Percentiles rank a stretch among this genome's conserved stretches.
Evolutionary conservation across 164 flowering plant genomes (phyloP).

Genomic region (Aristolochia fimbriata): DNA sequence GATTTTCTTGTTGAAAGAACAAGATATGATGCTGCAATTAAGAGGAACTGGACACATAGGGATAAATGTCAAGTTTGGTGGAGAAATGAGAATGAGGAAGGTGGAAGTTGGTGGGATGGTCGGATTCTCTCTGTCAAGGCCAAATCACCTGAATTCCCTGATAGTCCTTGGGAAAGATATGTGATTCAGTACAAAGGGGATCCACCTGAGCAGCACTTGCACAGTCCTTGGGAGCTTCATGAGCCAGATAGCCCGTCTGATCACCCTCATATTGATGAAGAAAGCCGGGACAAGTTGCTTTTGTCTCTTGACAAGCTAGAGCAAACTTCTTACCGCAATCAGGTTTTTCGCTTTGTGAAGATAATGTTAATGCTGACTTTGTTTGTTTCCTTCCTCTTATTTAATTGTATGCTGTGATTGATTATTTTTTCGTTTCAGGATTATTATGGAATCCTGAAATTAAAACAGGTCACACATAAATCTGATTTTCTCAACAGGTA

Average conservation of each 20-base stretch:
- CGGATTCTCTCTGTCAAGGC: conserved; percentile 46
- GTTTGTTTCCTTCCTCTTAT: no score
- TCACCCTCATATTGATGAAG: conserved; percentile 58
- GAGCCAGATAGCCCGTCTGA: conserved; percentile 54
- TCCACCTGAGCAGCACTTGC: conserved; percentile 35
- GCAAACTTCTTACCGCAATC: conserved; percentile 28
- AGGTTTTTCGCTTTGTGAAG: conserved; percentile 29
- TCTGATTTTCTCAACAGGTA: conserved; percentile 64
- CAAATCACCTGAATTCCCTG: conserved; percentile 67
- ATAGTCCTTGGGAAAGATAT: conserved; percentile 96
- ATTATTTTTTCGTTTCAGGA: conserved; percentile 48
- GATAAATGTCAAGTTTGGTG: conserved; percentile 96
- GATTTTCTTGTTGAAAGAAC: conserved; percentile 88
- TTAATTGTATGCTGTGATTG: not conserved
- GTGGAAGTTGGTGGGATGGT: conserved; percentile 95
- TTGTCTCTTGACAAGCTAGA: conserved; percentile 42
- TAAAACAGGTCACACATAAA: conserved; percentile 47
- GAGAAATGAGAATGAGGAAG: conserved; percentile 65
- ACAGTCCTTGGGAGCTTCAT: conserved; percentile 96
- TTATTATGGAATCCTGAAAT: conserved; percentile 48
- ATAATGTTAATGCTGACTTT: not conserved
- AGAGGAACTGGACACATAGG: conserved; percentile 69
- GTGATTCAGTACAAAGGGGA: conserved; percentile 59
- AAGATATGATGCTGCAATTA: conserved; percentile 63
- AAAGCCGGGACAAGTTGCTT: conserved; percentile 33